Conservation (phyloP, 345 rosid genomes). For the Crucihimalaya himalaica region DNA sequence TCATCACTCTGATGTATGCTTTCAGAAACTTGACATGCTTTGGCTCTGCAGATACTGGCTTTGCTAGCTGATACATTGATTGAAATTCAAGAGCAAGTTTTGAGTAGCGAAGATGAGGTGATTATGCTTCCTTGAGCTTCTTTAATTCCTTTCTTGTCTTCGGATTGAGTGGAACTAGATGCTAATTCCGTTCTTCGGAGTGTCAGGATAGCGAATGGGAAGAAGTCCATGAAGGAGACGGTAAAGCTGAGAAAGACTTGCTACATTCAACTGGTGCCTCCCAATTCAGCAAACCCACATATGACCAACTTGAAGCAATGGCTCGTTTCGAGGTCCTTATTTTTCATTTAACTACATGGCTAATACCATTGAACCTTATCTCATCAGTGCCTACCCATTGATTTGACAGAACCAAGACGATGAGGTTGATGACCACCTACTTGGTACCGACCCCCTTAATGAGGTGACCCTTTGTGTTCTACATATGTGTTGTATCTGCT, state of each 20-base stretch:
- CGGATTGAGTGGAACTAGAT: constrained; percentile 12
- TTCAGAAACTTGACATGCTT: constrained; percentile 19
- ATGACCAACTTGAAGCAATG: constrained; percentile 83
- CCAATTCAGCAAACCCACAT: constrained; percentile 56
- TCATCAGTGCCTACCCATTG: constrained; percentile 15
- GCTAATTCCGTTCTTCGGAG: constrained; percentile 6
- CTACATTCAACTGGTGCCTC: constrained; percentile 50
- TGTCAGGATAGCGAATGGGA: constrained; percentile 88
- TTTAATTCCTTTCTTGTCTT: constrained; percentile 2
- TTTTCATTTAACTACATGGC: neutral
- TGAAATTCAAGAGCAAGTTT: constrained; percentile 84
- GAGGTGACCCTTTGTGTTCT: constrained; percentile 50
- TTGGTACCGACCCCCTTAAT: constrained; percentile 65
- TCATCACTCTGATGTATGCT: constrained; percentile 16
- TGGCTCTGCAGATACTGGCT: constrained; percentile 64
- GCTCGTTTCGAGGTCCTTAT: constrained; percentile 63
- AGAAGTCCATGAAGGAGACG: constrained; percentile 61
- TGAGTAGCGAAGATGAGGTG: constrained; percentile 67
- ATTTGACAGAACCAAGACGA: constrained; percentile 59
- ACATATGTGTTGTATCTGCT: neutral
- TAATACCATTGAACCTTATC: constrained; percentile 8
- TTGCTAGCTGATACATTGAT: constrained; percentile 72
- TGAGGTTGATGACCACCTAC: constrained; percentile 48
- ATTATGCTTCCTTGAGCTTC: constrained; percentile 13
- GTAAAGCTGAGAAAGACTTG: constrained; percentile 53